phyloP scores from a whole-genome alignment of 2,329 filamentous ascomycete genomes.

The Dothiorella sarmentorum region DNA sequence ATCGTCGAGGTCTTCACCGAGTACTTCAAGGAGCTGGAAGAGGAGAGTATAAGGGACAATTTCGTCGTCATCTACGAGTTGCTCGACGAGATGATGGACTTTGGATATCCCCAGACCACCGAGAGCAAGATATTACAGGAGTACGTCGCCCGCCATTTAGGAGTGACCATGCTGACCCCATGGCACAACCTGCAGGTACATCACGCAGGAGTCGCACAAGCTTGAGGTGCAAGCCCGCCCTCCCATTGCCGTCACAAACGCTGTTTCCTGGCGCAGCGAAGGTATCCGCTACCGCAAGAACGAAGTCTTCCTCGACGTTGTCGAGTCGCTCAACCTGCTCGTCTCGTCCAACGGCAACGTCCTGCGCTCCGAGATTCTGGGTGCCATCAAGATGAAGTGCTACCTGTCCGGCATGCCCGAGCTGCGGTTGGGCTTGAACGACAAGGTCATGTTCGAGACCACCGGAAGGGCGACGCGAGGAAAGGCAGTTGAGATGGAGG shows the following conservation, averaged over 20 bases:
- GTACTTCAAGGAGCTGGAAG: slow-evolving; percentile 98
- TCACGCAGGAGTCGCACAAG: slow-evolving; percentile 98
- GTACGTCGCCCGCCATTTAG: slow-evolving; percentile 37
- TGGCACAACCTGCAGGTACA: slow-evolving; percentile 58
- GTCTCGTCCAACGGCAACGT: slow-evolving; percentile 95
- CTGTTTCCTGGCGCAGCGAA: slow-evolving; percentile 96
- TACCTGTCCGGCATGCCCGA: slow-evolving; percentile 98
- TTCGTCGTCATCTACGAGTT: slow-evolving; percentile 99
- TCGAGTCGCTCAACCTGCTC: slow-evolving; percentile 93
- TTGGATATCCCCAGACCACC: slow-evolving; percentile 97
- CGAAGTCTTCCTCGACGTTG: slow-evolving; percentile 96
- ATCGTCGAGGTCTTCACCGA: slow-evolving; percentile 98
- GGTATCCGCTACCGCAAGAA: slow-evolving; percentile 99
- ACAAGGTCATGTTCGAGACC: slow-evolving; percentile 99
- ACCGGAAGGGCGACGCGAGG: slow-evolving; percentile 90
- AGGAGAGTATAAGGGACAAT: slow-evolving; percentile 98
- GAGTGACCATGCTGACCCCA: background rate
- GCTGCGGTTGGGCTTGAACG: slow-evolving; percentile 87
- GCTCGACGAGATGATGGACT: slow-evolving; percentile 99
- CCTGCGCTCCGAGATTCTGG: slow-evolving; percentile 90
- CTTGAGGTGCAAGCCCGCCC: slow-evolving; percentile 93
- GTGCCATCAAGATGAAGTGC: slow-evolving; percentile 99
- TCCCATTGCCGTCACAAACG: slow-evolving; percentile 96
- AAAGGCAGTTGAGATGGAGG: slow-evolving; percentile 99
- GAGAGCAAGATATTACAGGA: slow-evolving; percentile 98